Conservation (phyloP, 257 asterid genomes). For the Solanum paucissectum region DNA sequence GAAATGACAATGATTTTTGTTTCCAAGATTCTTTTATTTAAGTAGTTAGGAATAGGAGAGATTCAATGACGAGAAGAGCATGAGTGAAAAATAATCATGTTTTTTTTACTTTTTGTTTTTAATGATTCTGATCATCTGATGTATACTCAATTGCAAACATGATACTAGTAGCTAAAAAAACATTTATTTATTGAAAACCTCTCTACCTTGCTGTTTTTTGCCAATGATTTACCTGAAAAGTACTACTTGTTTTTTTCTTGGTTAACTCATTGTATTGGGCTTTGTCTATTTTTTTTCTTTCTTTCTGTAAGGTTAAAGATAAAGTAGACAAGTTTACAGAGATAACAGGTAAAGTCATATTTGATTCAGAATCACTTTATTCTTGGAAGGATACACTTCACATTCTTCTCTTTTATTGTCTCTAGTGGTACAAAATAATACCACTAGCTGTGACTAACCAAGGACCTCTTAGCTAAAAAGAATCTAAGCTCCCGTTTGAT, state of each 20-base stretch:
- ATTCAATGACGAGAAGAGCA: slow-evolving; percentile 38
- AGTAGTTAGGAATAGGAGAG: slow-evolving; percentile 7
- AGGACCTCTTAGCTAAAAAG: neutral
- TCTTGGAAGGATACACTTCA: slow-evolving; percentile 10
- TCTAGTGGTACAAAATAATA: neutral
- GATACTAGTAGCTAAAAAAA: slow-evolving; percentile 15
- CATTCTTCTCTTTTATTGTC: slow-evolving; percentile 8
- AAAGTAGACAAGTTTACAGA: slow-evolving; percentile 26
- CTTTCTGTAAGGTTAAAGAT: neutral
- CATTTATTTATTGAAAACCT: slow-evolving; percentile 7
- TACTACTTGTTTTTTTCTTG: slow-evolving; percentile 18
- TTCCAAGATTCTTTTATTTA: slow-evolving; percentile 48
- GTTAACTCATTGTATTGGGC: slow-evolving; percentile 12
- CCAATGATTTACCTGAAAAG: slow-evolving; percentile 66
- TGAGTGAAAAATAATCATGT: slow-evolving; percentile 34
- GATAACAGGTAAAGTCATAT: slow-evolving; percentile 10
- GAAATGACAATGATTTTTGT: slow-evolving; percentile 8
- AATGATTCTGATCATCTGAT: slow-evolving; percentile 28
- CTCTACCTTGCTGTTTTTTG: slow-evolving; percentile 4
- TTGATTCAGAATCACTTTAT: slow-evolving; percentile 5
- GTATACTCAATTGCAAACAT: slow-evolving; percentile 39
- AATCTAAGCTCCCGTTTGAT: fast-evolving
- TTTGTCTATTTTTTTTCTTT: slow-evolving; percentile 7
- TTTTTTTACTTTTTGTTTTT: slow-evolving; percentile 20
- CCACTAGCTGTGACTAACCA: neutral